Evolutionary conservation across 805 yeast genomes (phyloP).

Genomic region (Kodamaea leandrae): DNA sequence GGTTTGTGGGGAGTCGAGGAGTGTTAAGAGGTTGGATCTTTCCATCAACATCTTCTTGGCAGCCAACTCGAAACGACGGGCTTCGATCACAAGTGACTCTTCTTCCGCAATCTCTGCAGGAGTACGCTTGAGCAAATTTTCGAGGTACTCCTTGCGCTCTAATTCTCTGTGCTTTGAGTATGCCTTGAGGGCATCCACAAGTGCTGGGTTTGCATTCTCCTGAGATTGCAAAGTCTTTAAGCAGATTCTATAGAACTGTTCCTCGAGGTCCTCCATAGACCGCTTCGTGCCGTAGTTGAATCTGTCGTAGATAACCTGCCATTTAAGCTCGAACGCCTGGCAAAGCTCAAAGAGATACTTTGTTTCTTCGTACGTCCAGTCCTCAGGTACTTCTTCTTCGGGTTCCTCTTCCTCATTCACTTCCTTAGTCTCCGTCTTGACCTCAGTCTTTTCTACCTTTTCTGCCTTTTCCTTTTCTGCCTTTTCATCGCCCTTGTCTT

Average conservation of each 20-base stretch:
- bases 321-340: slow-evolving; percentile 56
- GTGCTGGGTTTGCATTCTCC: slow-evolving; percentile 40
- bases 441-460: slow-evolving; percentile 9
- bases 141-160: slow-evolving; percentile 77
- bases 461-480: slow-evolving; percentile 14
- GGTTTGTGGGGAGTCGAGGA: slow-evolving; percentile 83
- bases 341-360: slow-evolving; percentile 72
- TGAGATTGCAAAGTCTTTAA: slow-evolving; percentile 43
- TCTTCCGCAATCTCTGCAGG: slow-evolving; percentile 99
- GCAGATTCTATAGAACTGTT: slow-evolving; percentile 71
- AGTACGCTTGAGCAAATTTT: slow-evolving; percentile 71
- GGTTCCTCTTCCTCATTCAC: slow-evolving; percentile 5
- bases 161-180: slow-evolving; percentile 70
- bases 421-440: slow-evolving; percentile 9
- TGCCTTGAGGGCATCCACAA: slow-evolving; percentile 59
- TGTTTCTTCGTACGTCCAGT: slow-evolving; percentile 80
- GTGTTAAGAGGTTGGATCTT: slow-evolving; percentile 70
- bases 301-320: slow-evolving; percentile 68
- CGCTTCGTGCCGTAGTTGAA: slow-evolving; percentile 39
- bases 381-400: slow-evolving; percentile 14
- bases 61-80: slow-evolving; percentile 85
- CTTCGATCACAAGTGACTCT: slow-evolving; percentile 89
- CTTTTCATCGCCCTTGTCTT: slow-evolving; percentile 7
- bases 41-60: slow-evolving; percentile 86
- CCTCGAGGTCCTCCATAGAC: slow-evolving; percentile 76